Base-by-base conservation (phyloP, 2,329 filamentous ascomycete species). In the Aureobasidium subglaciale region DNA sequence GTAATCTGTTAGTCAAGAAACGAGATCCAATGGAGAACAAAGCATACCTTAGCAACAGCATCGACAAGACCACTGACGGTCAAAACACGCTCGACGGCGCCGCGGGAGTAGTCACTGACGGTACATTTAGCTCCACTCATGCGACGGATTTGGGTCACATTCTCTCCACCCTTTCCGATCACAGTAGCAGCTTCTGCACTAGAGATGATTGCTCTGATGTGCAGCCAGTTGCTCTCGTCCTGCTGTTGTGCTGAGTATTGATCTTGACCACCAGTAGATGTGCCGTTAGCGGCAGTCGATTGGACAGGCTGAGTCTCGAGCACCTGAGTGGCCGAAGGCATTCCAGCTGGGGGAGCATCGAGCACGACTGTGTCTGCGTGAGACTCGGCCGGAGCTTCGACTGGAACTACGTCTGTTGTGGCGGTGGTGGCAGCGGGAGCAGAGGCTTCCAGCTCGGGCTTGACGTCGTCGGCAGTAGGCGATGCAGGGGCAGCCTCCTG, bases 131-230 rank as follows among this genome's bases (percentile, higher is more conserved):
- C 93, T 65, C 90, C 91, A 52, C 93, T 96, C 75, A 96, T 80
- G 70, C 89, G 90, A 63, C 93, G 85, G 68, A 99, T 97, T 75
- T 95, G 90, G 63, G 91, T 95, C 45, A 99, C 93, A 68, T 99
- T 99, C 78, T 99, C 93, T 69, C 93, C 93, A 61, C 91, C 92
- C 76, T 99, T 99, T 68, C 93, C 93, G 73, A 99, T 99, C 63
- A 96, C 90, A 46, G 93, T 99, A 35, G 93, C 93, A 63, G 93
- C 93, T 73, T 99, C 93, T 42, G 90, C 90, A 72, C 92, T 99
- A 52, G 92, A 95, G 65, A 99, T 99, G 65, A 96, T 91, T 56
- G 93, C 90, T 63, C 93, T 88, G 65, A 99, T 88, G 70, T 99
- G 93, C 63, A 99, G 91, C 92, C 93, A 99, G 43, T 86, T 86